Conservation (phyloP, 1,284 basidiomycete species). For the Vanrija sp. region DNA sequence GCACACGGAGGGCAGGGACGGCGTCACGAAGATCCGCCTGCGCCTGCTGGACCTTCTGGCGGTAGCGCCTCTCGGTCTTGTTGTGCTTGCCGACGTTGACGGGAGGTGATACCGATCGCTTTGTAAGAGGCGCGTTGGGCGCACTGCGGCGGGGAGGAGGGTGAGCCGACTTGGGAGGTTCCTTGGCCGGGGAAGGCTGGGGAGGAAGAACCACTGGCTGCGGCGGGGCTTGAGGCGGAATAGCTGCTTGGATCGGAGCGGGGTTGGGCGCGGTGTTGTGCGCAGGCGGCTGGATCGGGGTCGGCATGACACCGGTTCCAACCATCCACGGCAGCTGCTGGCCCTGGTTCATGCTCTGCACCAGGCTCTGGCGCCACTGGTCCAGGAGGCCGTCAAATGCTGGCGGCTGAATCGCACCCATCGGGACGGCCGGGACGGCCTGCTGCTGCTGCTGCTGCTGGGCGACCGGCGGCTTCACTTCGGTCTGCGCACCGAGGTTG, state of each 20-base stretch:
- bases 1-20: conserved; percentile 45
- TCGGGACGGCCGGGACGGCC: background rate
- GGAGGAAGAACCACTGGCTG: background rate
- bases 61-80: conserved; percentile 49
- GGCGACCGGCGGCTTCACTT: background rate
- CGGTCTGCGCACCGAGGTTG: background rate
- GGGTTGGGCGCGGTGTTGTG: background rate
- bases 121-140: conserved; percentile 19
- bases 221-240: background rate
- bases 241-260: background rate
- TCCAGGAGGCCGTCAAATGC: conserved; percentile 20
- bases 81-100: conserved; percentile 46
- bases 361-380: conserved; percentile 19
- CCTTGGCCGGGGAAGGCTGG: background rate
- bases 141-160: conserved; percentile 20
- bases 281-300: background rate
- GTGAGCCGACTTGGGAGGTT: background rate
- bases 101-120: conserved; percentile 5
- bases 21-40: conserved; percentile 48
- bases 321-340: background rate
- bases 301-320: too few relatives aligned
- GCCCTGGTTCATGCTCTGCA: background rate
- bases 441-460: background rate
- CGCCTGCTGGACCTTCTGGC: conserved; percentile 49
- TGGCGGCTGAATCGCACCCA: conserved; percentile 9